Evolutionary conservation across 208 protist species (phyloP).

Genomic region (Acanthamoeba lenticulata): DNA sequence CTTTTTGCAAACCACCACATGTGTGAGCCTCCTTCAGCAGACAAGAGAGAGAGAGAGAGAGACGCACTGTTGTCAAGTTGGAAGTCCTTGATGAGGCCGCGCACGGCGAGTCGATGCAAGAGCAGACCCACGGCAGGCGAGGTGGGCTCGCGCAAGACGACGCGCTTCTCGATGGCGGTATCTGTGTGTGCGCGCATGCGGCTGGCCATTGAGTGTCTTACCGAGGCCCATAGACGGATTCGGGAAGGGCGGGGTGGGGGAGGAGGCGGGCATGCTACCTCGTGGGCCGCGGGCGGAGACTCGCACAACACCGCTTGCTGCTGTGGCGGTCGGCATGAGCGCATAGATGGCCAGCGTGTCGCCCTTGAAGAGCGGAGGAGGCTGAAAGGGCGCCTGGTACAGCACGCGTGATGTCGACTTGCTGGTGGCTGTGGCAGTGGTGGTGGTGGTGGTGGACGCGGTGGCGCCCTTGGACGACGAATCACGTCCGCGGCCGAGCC

Average conservation of each 20-base stretch:
- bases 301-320: background rate
- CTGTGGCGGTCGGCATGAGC: background rate
- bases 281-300: background rate
- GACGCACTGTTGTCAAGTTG: background rate
- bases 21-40: background rate
- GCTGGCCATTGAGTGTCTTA: too few species aligned
- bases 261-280: background rate
- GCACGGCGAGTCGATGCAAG: background rate
- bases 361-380: background rate
- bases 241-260: too few species aligned
- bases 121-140: background rate
- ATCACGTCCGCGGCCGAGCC: background rate
- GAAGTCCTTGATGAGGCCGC: background rate
- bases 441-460: background rate
- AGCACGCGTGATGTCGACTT: background rate
- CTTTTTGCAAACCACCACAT: too few species aligned
- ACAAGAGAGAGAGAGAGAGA: background rate
- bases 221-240: background rate
- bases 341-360: background rate
- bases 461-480: background rate
- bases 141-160: background rate
- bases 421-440: background rate
- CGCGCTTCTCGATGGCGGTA: background rate
- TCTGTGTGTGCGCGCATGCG: background rate
- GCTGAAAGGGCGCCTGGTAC: conserved; percentile 7